Conservation (phyloP, 1,284 basidiomycete genomes). For the Malassezia restricta region DNA sequence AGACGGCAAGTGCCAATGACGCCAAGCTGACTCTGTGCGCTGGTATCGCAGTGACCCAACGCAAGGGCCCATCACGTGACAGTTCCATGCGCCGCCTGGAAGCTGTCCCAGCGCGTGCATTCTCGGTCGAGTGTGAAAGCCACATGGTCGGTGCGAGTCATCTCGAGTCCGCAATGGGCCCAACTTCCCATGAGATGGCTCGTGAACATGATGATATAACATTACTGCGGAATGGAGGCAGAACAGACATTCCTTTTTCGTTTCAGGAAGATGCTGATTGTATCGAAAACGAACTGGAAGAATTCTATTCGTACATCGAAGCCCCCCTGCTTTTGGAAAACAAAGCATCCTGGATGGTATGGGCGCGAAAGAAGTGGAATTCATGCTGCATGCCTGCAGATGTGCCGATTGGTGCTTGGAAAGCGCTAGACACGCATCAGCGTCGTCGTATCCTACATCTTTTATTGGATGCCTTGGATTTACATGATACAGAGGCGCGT, state of each 20-base stretch:
- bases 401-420: slow-evolving; percentile 20
- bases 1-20: background rate
- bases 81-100: no score
- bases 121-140: no score
- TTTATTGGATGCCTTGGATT: slow-evolving; percentile 33
- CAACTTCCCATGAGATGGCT: background rate
- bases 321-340: slow-evolving; percentile 81
- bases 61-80: no score
- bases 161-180: background rate
- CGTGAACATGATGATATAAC: background rate
- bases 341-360: slow-evolving; percentile 68
- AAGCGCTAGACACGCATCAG: slow-evolving; percentile 23
- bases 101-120: no score
- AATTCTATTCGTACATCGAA: slow-evolving; percentile 96
- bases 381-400: background rate
- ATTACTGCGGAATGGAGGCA: background rate
- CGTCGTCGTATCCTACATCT: slow-evolving; percentile 30
- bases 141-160: background rate
- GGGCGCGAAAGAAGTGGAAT: slow-evolving; percentile 21
- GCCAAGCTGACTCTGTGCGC: no score
- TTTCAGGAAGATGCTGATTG: slow-evolving; percentile 66
- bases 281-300: slow-evolving; percentile 87
- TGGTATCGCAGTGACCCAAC: no score
- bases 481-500: slow-evolving; percentile 31
- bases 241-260: slow-evolving; percentile 18